Percentiles rank a stretch among this genome's conserved stretches.
These are phyloP conservation scores for Penicillium vulpinum DNA, from an alignment of 2,329 filamentous ascomycete species.

Conservation along the genomic window DNA sequence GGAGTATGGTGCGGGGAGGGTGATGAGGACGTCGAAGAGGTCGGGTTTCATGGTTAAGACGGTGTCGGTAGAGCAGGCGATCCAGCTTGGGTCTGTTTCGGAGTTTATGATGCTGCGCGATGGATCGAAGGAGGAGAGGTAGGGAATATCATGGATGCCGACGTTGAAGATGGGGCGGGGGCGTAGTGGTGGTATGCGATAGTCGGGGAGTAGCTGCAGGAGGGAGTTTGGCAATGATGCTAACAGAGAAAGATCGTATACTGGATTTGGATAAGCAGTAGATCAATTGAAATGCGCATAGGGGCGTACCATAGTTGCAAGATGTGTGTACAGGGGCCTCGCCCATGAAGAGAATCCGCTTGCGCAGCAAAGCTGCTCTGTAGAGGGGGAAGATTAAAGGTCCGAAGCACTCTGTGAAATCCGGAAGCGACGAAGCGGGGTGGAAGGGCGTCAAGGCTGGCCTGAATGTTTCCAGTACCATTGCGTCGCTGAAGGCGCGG, in stretches of 20 bases:
- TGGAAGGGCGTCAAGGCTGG: slow-evolving; percentile 74
- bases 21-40: slow-evolving; percentile 87
- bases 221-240: slow-evolving; percentile 81
- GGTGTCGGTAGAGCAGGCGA: slow-evolving; percentile 93
- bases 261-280: slow-evolving; percentile 49
- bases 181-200: slow-evolving; percentile 61
- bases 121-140: slow-evolving; percentile 65
- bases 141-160: slow-evolving; percentile 87
- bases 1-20: slow-evolving; percentile 67
- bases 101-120: slow-evolving; percentile 39
- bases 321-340: slow-evolving; percentile 80
- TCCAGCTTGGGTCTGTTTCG: slow-evolving; percentile 65
- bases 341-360: slow-evolving; percentile 83
- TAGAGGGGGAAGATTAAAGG: slow-evolving; percentile 91
- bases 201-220: slow-evolving; percentile 65
- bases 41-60: slow-evolving; percentile 83
- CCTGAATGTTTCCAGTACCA: slow-evolving; percentile 41
- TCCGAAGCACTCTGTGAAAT: slow-evolving; percentile 78
- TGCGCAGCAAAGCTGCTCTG: slow-evolving; percentile 79
- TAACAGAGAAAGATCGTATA: slow-evolving; percentile 91
- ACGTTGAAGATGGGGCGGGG: slow-evolving; percentile 86
- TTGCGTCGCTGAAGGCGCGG: slow-evolving; percentile 45
- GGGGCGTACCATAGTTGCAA: slow-evolving; percentile 78
- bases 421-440: slow-evolving; percentile 78
- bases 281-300: background rate